Base-by-base conservation (phyloP, 2,329 filamentous ascomycete genomes). In the Neonectria sp. region DNA sequence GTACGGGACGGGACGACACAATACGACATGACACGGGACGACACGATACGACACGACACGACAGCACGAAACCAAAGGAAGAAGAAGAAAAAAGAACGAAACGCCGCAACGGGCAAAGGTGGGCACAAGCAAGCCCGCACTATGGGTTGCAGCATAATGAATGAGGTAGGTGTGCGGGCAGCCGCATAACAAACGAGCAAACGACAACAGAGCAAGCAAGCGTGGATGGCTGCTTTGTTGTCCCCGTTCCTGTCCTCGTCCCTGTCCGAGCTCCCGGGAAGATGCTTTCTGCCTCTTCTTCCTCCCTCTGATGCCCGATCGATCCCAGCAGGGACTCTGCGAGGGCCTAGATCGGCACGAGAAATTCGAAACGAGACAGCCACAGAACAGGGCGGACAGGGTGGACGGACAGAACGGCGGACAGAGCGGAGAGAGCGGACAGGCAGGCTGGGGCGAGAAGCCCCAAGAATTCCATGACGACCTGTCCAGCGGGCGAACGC, bases 91-190 rank as follows among this genome's bases (percentile, higher is more conserved):
- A 17, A 15, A 7, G 37, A 40, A 40, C 37, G n/a, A 65, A 43
- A 40, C 70, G 52, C 57, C 52, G 56, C 49, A 71, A 63, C 55
- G 61, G 63, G 51, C 37, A 31, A 6, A 33, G 49, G 17, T 9
- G 27, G 46, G 31, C 24, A 17, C 46, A 51, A 17, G 17, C 15
- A 40, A n/a, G 37, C 37, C 15, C 17, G 37, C 37, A 40, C 15
- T 40, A 40, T 40, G 37, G 37, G 37, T n/a, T 15, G 37, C 37
- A 15, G 37, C 37, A 40, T 17, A 40, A 17, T 17, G 17, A 40
- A 40, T 40, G 37, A n/a, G 37, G 37, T n/a, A n/a, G 37, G 37
- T n/a, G 37, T 8, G 17, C 15, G 6, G 37, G 15, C 15, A 40
- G 37, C 37, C 15, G 37, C 37, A 7, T 40, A 17, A 40, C 37